A percentile compares a stretch with the other conserved stretches of the same genome.
These are phyloP conservation scores for Stygiomarasmius scandens DNA, from an alignment of 1,284 basidiomycete species.

Conservation along the genomic window DNA sequence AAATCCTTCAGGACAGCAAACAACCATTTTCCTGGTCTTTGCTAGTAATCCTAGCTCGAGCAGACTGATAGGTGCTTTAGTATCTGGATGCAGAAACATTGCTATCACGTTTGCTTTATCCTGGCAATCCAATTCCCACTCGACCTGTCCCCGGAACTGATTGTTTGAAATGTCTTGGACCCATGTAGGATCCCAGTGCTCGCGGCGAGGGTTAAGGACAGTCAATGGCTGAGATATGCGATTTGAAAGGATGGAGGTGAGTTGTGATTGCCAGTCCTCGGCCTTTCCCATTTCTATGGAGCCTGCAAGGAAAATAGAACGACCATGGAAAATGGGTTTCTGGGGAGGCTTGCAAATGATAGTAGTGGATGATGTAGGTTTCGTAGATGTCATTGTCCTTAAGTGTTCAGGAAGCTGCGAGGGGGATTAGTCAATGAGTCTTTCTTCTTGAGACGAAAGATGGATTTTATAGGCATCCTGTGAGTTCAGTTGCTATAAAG, in stretches of 20 bases:
- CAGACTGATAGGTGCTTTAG: conserved; percentile 16
- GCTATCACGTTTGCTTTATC: conserved; percentile 15
- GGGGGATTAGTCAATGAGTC: too few relatives aligned
- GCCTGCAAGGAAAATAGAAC: conserved; percentile 17
- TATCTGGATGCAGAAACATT: conserved; percentile 16
- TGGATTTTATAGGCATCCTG: too few relatives aligned
- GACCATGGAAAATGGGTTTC: background rate
- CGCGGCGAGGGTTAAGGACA: conserved; percentile 14
- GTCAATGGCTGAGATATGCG: conserved; percentile 6
- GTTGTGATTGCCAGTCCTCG: conserved; percentile 15
- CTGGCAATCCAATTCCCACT: conserved; percentile 16
- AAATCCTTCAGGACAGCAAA: conserved; percentile 17
- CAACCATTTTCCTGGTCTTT: conserved; percentile 11
- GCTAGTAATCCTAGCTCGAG: conserved; percentile 16
- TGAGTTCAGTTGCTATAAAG: too few relatives aligned
- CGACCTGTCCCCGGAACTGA: conserved; percentile 13
- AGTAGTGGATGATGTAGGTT: background rate
- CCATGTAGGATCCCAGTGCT: conserved; percentile 13
- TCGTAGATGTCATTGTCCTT: background rate
- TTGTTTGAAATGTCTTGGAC: conserved; percentile 10
- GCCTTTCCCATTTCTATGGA: conserved; percentile 14
- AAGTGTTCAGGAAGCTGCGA: too few relatives aligned
- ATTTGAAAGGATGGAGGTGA: conserved; percentile 8
- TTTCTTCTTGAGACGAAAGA: too few relatives aligned
- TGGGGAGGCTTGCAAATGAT: conserved; percentile 11